phyloP scores from a whole-genome alignment of 2,329 filamentous ascomycete genomes.

The Fusarium napiforme region DNA sequence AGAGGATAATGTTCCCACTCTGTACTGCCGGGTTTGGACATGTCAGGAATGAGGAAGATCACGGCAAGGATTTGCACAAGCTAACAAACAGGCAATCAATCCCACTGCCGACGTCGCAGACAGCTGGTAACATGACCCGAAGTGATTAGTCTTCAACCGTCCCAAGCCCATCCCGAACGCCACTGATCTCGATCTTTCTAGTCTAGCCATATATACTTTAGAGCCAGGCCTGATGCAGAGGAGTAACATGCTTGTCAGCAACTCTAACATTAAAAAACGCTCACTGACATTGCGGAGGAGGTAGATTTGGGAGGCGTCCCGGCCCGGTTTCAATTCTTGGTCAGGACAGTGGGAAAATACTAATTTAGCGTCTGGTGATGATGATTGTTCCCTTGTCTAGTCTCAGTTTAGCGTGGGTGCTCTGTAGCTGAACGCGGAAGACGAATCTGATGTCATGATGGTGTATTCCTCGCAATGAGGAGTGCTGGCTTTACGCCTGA shows the following conservation, averaged over 20 bases:
- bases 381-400: background rate
- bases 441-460: background rate
- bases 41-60: conserved; percentile 25
- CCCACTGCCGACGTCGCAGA: background rate
- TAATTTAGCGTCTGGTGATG: conserved; percentile 2
- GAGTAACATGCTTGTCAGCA: conserved; percentile 4
- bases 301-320: background rate
- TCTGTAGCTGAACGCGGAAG: background rate
- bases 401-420: background rate
- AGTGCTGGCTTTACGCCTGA: background rate
- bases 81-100: background rate
- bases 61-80: conserved; percentile 10
- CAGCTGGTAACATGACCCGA: background rate
- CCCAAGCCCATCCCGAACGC: background rate
- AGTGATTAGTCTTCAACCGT: background rate
- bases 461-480: background rate
- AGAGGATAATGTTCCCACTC: conserved; percentile 8
- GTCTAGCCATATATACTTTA: background rate
- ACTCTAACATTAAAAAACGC: conserved; percentile 9
- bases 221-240: background rate
- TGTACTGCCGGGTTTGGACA: conserved; percentile 26
- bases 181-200: conserved; percentile 1
- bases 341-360: background rate
- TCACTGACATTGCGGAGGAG: background rate
- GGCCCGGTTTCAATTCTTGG: conserved; percentile 13